Base-by-base conservation (phyloP, 1,284 basidiomycete genomes). In the Singerocomus inundabilis region DNA sequence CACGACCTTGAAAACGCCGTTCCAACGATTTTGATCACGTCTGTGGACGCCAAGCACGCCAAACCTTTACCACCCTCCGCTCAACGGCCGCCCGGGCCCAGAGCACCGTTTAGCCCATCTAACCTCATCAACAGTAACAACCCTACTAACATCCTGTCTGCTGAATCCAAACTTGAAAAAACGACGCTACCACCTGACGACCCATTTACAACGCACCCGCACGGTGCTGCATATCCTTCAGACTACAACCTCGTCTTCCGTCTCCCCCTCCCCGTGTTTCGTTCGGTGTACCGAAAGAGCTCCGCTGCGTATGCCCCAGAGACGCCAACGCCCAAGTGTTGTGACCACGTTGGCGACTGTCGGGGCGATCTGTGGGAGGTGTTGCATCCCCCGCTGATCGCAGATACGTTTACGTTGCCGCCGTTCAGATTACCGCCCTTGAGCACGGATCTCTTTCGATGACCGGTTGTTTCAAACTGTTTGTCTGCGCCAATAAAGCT, bases 1-100 rank as follows among this genome's bases (percentile, higher is more conserved):
- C 12, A 30, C 16, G 36, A n/a, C n/a, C n/a, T 49, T n/a, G 42
- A 60, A 28, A 46, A 51, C 4, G 24, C 28, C 18, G 44, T 59
- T n/a, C 62, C 62, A 1, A 53, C 45, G 48, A 66, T 64, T 36
- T 32, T 64, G 16, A 37, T 64, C 51, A 67, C 62, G 5, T 68
- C 62, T 30, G 62, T 53, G 13, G 63, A 53, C 12, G 56, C 64
- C 28, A 63, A 67, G 12, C 50, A 63, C 18, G 33, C 52, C 0
- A 67, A 47, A 46, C 64, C 53, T 2, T 43, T 63, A 9, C 56
- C 52, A 5, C 44, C 35, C 0, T 67, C 62, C 0, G 9, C 42
- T 13, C 44, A 29, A 9, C 51, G 47, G 10, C 42, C 50, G 11
- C 50, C 52, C 12, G n/a, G n/a, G n/a, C n/a, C n/a, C n/a, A 52